These are phyloP conservation scores for Earliella scabrosa DNA, from an alignment of 1,284 basidiomycete species.

Conservation along the genomic window DNA sequence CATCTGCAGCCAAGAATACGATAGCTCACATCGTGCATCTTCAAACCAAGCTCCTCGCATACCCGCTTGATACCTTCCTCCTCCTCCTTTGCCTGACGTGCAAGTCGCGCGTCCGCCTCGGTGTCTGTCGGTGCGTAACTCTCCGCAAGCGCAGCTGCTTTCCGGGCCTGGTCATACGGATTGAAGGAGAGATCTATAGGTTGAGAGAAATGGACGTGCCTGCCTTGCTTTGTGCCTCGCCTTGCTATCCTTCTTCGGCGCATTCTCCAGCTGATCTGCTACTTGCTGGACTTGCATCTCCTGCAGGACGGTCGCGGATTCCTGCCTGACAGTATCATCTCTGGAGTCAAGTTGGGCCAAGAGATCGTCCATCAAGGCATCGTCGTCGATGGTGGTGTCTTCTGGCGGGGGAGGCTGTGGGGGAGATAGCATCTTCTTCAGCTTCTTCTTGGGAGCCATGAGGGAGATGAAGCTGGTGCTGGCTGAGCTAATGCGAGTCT, in stretches of 20 bases:
- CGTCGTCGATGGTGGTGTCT: constrained; percentile 40
- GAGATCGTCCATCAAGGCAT: constrained; percentile 71
- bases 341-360: constrained; percentile 72
- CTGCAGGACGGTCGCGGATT: constrained; percentile 53
- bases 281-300: constrained; percentile 48
- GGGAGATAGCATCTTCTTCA: constrained; percentile 48
- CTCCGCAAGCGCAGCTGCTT: constrained; percentile 71
- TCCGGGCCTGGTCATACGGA: constrained; percentile 63
- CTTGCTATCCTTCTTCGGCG: constrained; percentile 69
- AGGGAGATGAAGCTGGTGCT: too few relatives aligned
- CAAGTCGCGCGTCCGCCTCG: constrained; percentile 65
- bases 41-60: constrained; percentile 70
- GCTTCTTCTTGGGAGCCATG: constrained; percentile 52
- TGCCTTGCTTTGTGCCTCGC: constrained; percentile 80
- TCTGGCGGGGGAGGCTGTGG: constrained; percentile 22
- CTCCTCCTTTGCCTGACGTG: constrained; percentile 76
- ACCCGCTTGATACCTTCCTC: constrained; percentile 68
- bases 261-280: constrained; percentile 41
- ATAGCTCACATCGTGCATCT: constrained; percentile 71
- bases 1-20: constrained; percentile 3
- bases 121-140: constrained; percentile 62
- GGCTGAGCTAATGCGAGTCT: too few relatives aligned
- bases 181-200: neutral
- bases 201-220: constrained; percentile 45
- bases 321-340: constrained; percentile 51